phyloP scores from a whole-genome alignment of 169 alveolate genomes.

The Babesia sp. region DNA sequence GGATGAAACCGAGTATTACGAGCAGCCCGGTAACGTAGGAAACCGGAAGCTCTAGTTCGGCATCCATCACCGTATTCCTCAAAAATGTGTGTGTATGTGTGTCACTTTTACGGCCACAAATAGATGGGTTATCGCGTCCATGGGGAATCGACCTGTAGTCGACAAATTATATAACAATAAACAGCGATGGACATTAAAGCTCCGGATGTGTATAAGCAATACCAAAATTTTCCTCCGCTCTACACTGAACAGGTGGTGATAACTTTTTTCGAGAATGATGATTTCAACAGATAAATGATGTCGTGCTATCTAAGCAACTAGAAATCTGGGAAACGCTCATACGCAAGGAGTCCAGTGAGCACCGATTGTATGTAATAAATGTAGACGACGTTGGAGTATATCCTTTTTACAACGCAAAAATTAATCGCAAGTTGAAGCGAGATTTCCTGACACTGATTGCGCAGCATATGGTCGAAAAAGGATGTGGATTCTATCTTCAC shows the following conservation, averaged over 20 bases:
- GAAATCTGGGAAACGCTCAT: conserved; percentile 58
- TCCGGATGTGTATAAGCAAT: conserved; percentile 11
- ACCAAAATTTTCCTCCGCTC: conserved; percentile 59
- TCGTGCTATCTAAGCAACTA: conserved; percentile 54
- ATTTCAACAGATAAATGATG: conserved; percentile 50
- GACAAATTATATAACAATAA: not conserved
- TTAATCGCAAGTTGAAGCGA: conserved; percentile 39
- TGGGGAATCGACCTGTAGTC: conserved; percentile 6
- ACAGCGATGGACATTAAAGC: not conserved
- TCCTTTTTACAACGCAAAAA: conserved; percentile 48
- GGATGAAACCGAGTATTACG: not conserved
- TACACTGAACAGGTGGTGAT: conserved; percentile 63
- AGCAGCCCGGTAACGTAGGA: conserved; percentile 1
- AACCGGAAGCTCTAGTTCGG: not conserved
- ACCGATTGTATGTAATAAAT: conserved; percentile 10
- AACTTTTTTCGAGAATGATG: too few species aligned
- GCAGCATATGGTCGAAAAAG: conserved; percentile 47
- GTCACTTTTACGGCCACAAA: not conserved
- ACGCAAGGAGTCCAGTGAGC: not conserved
- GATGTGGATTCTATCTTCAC: conserved; percentile 53
- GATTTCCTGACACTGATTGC: conserved; percentile 45
- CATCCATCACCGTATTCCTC: not conserved
- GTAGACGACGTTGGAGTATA: not conserved
- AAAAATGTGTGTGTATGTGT: not conserved
- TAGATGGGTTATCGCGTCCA: not conserved